phyloP scores from a whole-genome alignment of 2,329 filamentous ascomycete genomes.

The Fusarium piperis region DNA sequence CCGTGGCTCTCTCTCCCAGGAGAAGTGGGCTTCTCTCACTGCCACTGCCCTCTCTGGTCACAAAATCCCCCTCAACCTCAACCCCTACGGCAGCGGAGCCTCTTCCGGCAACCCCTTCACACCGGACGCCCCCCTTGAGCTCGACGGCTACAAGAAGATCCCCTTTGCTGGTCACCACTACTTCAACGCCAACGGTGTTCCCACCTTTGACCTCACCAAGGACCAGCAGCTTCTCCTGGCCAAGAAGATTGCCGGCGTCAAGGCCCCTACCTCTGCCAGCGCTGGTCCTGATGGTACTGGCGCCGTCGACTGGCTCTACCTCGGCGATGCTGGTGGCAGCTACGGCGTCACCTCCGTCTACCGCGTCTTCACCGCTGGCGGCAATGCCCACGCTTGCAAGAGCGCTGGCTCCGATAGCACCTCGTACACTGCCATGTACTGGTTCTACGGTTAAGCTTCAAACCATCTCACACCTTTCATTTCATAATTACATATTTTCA shows the following conservation, averaged over 20 bases:
- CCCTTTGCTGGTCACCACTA: conserved; percentile 71
- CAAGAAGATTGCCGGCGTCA: conserved; percentile 59
- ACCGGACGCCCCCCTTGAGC: conserved; percentile 48
- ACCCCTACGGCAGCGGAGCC: conserved; percentile 49
- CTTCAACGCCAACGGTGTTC: conserved; percentile 65
- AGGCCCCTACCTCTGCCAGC: conserved; percentile 62
- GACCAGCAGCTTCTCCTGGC: conserved; percentile 52
- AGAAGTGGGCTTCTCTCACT: conserved; percentile 54
- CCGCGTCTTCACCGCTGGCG: conserved; percentile 65
- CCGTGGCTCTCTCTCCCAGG: conserved; percentile 48
- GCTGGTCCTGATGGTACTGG: conserved; percentile 58
- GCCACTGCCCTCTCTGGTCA: conserved; percentile 52
- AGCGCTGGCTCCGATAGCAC: conserved; percentile 59
- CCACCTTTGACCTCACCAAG: conserved; percentile 67
- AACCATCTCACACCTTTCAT: background rate
- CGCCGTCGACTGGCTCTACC: conserved; percentile 65
- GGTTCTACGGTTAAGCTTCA: conserved; percentile 58
- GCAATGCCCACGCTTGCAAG: conserved; percentile 55
- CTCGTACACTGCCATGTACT: conserved; percentile 67
- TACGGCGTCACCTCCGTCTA: conserved; percentile 57
- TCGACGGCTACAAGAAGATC: conserved; percentile 49
- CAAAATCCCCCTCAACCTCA: conserved; percentile 60
- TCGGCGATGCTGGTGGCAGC: conserved; percentile 54
- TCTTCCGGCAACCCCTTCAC: conserved; percentile 58
- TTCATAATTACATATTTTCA: conserved; percentile 32